Conservation (phyloP, 768 basidiomycete species). For the Mycena kentingensis region DNA sequence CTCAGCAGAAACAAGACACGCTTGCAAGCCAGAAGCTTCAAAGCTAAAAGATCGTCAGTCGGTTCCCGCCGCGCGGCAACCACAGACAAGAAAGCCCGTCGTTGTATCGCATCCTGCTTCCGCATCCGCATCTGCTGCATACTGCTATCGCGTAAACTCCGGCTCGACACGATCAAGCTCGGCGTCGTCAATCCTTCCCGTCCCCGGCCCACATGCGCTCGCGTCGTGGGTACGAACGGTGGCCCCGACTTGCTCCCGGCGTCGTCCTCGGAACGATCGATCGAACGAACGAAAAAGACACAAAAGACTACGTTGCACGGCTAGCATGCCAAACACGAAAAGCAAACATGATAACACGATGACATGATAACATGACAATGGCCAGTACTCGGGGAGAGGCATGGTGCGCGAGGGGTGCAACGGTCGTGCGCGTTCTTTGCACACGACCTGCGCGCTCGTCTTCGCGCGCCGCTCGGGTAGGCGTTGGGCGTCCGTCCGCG, state of each 20-base stretch:
- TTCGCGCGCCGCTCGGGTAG: neutral
- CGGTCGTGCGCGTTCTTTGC: neutral
- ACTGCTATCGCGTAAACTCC: neutral
- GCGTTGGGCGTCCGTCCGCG: too few relatives aligned
- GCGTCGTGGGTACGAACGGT: neutral
- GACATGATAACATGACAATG: too few relatives aligned
- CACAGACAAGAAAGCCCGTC: too few relatives aligned
- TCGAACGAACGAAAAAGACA: neutral
- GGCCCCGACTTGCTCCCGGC: neutral
- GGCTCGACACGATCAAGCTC: neutral
- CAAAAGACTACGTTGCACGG: neutral
- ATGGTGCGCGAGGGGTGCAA: neutral
- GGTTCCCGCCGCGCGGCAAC: too few relatives aligned
- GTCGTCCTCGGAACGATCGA: neutral
- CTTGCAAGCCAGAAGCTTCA: too few relatives aligned
- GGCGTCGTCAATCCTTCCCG: neutral
- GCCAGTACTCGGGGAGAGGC: neutral
- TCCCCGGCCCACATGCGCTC: neutral
- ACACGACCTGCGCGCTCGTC: neutral
- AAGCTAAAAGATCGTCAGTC: too few relatives aligned
- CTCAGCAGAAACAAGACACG: too few relatives aligned
- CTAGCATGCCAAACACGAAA: neutral
- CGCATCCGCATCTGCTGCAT: too few relatives aligned
- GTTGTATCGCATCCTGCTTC: too few relatives aligned
- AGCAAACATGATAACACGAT: too few relatives aligned